Evolutionary conservation across 169 alveolate species (phyloP).

Genomic region (Plasmodium knowlesi): DNA sequence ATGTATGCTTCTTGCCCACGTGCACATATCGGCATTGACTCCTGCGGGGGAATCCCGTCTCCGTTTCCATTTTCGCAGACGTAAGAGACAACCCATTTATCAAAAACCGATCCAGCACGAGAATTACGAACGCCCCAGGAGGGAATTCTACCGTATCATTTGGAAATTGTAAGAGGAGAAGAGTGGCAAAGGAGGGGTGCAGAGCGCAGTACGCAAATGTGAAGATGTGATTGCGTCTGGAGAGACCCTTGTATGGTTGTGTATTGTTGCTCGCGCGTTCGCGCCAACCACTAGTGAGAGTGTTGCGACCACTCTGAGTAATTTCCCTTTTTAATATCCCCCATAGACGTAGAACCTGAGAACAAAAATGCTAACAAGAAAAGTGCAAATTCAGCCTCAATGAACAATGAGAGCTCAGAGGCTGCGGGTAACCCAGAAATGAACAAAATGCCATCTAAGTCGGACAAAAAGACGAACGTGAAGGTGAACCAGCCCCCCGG

Average conservation of each 20-base stretch:
- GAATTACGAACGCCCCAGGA: slow-evolving; percentile 68
- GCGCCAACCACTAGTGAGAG: not conserved
- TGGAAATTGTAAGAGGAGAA: slow-evolving; percentile 47
- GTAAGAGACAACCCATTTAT: slow-evolving; percentile 69
- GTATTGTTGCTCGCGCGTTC: not conserved
- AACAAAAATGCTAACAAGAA: not conserved
- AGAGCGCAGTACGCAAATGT: not conserved
- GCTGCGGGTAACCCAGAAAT: slow-evolving; percentile 59
- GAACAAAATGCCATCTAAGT: not conserved
- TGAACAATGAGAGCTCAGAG: not conserved
- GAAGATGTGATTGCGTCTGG: not conserved
- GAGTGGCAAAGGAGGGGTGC: not conserved
- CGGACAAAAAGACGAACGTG: slow-evolving; percentile 56
- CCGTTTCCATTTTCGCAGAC: slow-evolving; percentile 16
- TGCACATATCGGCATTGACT: not conserved
- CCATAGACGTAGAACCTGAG: slow-evolving; percentile 3
- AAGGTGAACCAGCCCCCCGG: slow-evolving; percentile 83
- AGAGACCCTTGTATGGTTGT: not conserved
- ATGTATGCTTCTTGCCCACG: not conserved
- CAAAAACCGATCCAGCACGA: slow-evolving; percentile 48
- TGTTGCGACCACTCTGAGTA: not conserved
- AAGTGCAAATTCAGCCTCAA: not conserved
- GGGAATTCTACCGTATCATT: slow-evolving; percentile 63
- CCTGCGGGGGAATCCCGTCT: not conserved
- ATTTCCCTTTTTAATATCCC: not conserved